A percentile compares a stretch with the other conserved stretches of the same genome.
phyloP scores from a whole-genome alignment of 2,329 filamentous ascomycete genomes.

The Ophiostoma triangulosporum region DNA sequence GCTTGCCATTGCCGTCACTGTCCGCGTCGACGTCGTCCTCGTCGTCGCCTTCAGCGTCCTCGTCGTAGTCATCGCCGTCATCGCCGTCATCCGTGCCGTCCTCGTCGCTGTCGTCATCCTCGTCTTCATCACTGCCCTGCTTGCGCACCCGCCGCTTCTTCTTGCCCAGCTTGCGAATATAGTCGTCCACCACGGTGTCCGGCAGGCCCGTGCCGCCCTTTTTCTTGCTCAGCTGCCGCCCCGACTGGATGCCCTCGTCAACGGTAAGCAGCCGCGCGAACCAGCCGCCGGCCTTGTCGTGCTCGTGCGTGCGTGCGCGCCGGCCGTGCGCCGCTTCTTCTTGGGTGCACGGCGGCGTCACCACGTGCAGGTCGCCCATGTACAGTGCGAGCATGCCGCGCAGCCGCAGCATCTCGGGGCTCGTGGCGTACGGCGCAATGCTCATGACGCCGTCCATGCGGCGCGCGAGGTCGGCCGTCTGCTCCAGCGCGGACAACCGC shows the following conservation, averaged over 20 bases:
- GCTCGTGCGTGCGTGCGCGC: constrained; percentile 24
- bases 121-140: background rate
- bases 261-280: constrained; percentile 26
- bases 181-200: constrained; percentile 9
- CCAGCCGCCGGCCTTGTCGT: constrained; percentile 22
- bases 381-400: constrained; percentile 64
- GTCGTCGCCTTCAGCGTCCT: constrained; percentile 20
- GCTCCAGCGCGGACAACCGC: constrained; percentile 37
- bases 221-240: constrained; percentile 3
- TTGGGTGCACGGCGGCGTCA: constrained; percentile 18
- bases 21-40: constrained; percentile 17
- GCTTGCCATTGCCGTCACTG: constrained; percentile 15
- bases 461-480: constrained; percentile 48
- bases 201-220: constrained; percentile 2
- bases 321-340: constrained; percentile 20
- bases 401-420: constrained; percentile 51
- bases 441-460: constrained; percentile 60
- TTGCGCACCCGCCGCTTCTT: background rate
- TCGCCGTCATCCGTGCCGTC: constrained; percentile 17
- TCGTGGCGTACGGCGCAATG: constrained; percentile 56
- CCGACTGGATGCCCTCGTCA: constrained; percentile 8
- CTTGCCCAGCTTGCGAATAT: constrained; percentile 1
- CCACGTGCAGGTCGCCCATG: constrained; percentile 52
- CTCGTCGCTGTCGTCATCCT: constrained; percentile 15
- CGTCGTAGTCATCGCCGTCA: background rate